A percentile compares a stretch with the other conserved stretches of the same genome.
Evolutionary conservation across 2,329 filamentous ascomycete species (phyloP).

Genomic region (Claviceps humidiphila): DNA sequence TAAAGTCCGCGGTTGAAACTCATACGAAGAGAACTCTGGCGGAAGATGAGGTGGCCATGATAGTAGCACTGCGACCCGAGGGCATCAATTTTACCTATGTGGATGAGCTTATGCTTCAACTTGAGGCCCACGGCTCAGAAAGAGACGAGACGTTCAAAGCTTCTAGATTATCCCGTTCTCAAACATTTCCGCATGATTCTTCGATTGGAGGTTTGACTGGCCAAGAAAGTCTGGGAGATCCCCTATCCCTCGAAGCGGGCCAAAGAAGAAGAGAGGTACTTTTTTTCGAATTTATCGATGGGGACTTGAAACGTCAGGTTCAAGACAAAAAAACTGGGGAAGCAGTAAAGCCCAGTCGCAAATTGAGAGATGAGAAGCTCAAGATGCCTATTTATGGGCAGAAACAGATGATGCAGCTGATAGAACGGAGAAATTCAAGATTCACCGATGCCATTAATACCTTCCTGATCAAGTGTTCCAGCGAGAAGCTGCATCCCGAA

Average conservation of each 20-base stretch:
- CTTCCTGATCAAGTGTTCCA: conserved; percentile 63
- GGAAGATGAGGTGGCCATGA: conserved; percentile 68
- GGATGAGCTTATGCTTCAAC: conserved; percentile 68
- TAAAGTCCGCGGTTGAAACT: conserved; percentile 70
- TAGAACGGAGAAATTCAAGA: conserved; percentile 78
- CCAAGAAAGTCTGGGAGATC: conserved; percentile 25
- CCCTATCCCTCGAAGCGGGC: conserved; percentile 5
- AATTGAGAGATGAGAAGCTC: conserved; percentile 62
- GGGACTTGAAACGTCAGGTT: conserved; percentile 74
- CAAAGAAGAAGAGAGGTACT: conserved; percentile 51
- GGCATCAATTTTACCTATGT: conserved; percentile 78
- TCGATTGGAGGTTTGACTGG: conserved; percentile 45
- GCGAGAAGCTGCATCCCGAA: conserved; percentile 53
- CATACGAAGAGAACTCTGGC: conserved; percentile 61
- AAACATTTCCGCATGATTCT: conserved; percentile 37
- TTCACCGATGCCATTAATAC: conserved; percentile 64
- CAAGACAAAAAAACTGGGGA: conserved; percentile 60
- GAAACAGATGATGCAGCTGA: conserved; percentile 78
- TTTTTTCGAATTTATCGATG: conserved; percentile 86
- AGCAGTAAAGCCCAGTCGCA: conserved; percentile 51
- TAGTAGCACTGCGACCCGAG: conserved; percentile 64
- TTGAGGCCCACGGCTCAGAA: conserved; percentile 59
- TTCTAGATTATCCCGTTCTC: conserved; percentile 31
- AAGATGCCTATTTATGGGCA: conserved; percentile 90
- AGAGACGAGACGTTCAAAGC: conserved; percentile 49